Evolutionary conservation across 139 green algal genomes (phyloP).

Genomic region (Asterochloris sp.): DNA sequence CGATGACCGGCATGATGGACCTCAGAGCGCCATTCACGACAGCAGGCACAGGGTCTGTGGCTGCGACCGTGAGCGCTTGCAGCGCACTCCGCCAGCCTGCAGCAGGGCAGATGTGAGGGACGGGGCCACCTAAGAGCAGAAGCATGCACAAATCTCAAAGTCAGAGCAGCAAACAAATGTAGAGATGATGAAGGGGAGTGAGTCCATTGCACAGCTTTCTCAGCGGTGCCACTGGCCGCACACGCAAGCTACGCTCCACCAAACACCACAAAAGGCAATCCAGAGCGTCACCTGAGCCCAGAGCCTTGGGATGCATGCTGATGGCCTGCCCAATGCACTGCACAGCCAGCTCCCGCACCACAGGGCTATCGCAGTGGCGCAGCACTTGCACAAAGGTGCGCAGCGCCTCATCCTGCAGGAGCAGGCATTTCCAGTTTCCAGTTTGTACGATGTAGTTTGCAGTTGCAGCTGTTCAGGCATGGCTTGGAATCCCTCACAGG

Average conservation of each 20-base stretch:
- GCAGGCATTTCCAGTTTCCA: constrained; percentile 30
- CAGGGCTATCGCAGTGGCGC: constrained; percentile 57
- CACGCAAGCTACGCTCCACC: background rate
- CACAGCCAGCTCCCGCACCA: constrained; percentile 77
- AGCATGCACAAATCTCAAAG: background rate
- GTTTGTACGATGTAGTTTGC: too few species aligned
- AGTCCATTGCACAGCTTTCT: background rate
- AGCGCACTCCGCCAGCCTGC: constrained; percentile 56
- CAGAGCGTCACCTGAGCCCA: constrained; percentile 44
- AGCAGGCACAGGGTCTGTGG: constrained; percentile 37
- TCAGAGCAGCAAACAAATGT: background rate
- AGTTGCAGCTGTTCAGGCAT: background rate
- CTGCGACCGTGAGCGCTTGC: constrained; percentile 51
- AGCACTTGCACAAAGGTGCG: constrained; percentile 86
- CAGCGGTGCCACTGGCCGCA: background rate
- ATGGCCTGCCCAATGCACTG: constrained; percentile 56
- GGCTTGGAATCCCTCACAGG: background rate
- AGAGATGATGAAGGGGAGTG: background rate
- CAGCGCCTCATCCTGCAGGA: constrained; percentile 70
- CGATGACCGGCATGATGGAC: constrained; percentile 52
- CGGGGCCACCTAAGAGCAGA: too few species aligned
- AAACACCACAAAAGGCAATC: background rate
- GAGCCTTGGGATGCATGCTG: constrained; percentile 30
- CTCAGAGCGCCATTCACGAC: constrained; percentile 61
- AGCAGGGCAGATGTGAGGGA: background rate